Base-by-base conservation (phyloP, 768 basidiomycete species). In the Galerina marginata region DNA sequence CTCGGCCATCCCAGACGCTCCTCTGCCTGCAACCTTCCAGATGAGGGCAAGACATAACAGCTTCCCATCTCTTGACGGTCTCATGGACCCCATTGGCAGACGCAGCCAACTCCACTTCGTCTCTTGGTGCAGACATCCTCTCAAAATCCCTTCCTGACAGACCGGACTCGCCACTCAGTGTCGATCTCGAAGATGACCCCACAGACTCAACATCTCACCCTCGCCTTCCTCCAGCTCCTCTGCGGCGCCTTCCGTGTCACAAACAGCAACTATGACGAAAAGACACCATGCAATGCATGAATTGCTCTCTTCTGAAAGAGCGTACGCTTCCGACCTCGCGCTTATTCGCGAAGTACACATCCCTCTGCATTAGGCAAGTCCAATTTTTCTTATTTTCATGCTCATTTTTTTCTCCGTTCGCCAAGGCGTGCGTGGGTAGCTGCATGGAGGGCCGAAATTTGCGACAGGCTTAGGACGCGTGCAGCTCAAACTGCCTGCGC, bases 291-390 rank as follows among this genome's bases (percentile, higher is more conserved):
- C 92, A 9, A 77, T 94, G 20, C 83, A 86, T 52, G 93, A 95
- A 64, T 74, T 95, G 26, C 81, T 94, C 46, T 85, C 88, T 10
- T 91, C 90, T 20, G 92, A 95, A 69, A 80, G 90, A 26, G 89
- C 90, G 1, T 93, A 93, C 72, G 88, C 92, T 11, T 87, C 86
- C n/a, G 93, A 94, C 78, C 79, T 95, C 26, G 88, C 88, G 14
- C 78, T 93, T 55, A 86, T 94, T 62, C 81, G 88, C 54, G 88
- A 91, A 61, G 82, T 93, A 25, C 88, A 94, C 65, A 87, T 93
- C 40, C 91, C 91, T 6, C 74, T 92, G 54, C 92, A 47, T 77
- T 89, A 67, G 92, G 92, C 85, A 75, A 62, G 83, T 80, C 42
- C 42, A 26, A 6, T 53, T 56, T 55, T 44, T 9, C 43, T 54